Conservation (phyloP, 306 rosid genomes). For the Prunus mume region DNA sequence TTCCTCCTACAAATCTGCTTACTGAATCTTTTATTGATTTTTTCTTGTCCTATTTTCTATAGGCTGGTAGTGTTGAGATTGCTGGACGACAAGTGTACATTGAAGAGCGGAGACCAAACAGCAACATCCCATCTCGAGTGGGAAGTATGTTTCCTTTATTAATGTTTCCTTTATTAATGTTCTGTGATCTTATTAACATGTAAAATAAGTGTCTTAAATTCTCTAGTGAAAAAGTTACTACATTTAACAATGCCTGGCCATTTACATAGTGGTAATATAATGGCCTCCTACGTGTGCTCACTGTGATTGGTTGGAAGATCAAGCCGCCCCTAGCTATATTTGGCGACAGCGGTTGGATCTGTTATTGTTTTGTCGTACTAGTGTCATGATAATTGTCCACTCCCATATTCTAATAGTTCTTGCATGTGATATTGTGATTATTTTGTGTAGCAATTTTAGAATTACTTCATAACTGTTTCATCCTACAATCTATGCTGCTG, state of each 20-base stretch:
- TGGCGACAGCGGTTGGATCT: background rate
- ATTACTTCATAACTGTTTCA: background rate
- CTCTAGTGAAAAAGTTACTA: background rate
- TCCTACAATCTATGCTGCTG: background rate
- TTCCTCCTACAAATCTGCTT: background rate
- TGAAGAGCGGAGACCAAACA: constrained; percentile 94
- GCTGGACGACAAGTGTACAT: constrained; percentile 88
- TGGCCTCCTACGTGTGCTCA: background rate
- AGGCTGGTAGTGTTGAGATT: constrained; percentile 74
- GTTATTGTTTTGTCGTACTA: background rate
- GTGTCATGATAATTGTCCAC: background rate
- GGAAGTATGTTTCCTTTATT: constrained; percentile 53
- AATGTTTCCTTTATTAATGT: background rate
- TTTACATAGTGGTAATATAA: no score
- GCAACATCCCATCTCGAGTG: constrained; percentile 72
- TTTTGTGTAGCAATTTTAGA: background rate
- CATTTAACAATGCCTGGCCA: background rate
- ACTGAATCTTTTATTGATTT: background rate
- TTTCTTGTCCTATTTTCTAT: background rate
- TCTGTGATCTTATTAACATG: background rate
- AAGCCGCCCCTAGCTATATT: background rate
- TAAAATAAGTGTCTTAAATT: background rate
- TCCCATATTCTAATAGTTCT: background rate
- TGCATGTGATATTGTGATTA: background rate
- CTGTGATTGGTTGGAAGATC: constrained; percentile 1